Base-by-base conservation (phyloP, 1,284 basidiomycete genomes). In the Papiliotrema flavescens region DNA sequence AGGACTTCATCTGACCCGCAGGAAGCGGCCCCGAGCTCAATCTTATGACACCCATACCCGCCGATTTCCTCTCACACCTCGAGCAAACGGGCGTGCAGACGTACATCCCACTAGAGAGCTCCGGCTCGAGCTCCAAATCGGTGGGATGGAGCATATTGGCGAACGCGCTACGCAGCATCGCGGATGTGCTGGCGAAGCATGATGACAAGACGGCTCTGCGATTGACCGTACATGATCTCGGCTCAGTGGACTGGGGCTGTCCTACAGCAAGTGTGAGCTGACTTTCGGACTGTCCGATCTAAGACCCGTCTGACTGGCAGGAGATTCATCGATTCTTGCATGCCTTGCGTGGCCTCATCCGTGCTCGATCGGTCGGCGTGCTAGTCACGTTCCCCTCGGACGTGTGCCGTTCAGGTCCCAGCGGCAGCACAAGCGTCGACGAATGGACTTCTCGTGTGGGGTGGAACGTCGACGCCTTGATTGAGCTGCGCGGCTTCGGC, bases 401-500 rank as follows among this genome's bases (percentile, higher is more conserved):
- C 35, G 64, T 79, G 0, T 71, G 60, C 44, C 47, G 49, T 23
- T 41, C 59, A 49, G 59, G 59, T 49, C 64, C 55, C 23, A 51
- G 22, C 84, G 79, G 42, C 84, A 82, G 17, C 64, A 17, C 46
- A 53, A 51, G 34, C 36, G 43, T 39, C 5, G 61, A 78, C 32
- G 86, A 84, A 1, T 90, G 89, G 86, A 73, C 85, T 17, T 81
- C 86, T 51, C 86, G 86, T 66, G 73, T 94, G n/a, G 82, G 86
- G 8, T 91, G 89, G 88, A 71, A 84, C 26, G 82, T 84, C 2
- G 90, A 95, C 73, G 85, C 83, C 8, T 82, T 84, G 39, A 79
- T 95, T 47, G 84, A 84, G 41, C 78, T 96, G 59, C 79, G 82
- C 37, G 87, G 90, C 19, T 94, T 94, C 70, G 84, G 87, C 50